Percentiles rank a stretch among this genome's conserved stretches.
Evolutionary conservation across 257 asterid species (phyloP).

Genomic region (Primulina eburnea): DNA sequence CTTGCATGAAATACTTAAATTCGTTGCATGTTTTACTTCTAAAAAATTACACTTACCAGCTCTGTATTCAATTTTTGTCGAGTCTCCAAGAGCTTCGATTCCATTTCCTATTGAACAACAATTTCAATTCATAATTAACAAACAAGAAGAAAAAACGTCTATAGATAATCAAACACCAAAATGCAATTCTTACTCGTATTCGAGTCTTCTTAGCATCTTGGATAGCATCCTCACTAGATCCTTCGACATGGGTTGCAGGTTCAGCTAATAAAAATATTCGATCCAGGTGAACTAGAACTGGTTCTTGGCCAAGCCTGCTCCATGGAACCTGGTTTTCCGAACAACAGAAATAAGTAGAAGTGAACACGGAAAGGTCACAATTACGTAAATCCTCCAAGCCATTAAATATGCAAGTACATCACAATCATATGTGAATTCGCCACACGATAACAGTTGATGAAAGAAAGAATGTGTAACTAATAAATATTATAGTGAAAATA

Average conservation of each 20-base stretch:
- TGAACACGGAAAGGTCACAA: constrained; percentile 11
- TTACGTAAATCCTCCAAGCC: constrained; percentile 3
- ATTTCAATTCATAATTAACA: constrained; percentile 20
- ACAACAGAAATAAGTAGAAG: constrained; percentile 22
- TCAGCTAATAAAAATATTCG: constrained; percentile 88
- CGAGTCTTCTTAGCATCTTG: constrained; percentile 85
- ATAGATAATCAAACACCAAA: constrained; percentile 16
- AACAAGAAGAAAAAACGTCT: constrained; percentile 13
- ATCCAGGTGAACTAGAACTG: constrained; percentile 89
- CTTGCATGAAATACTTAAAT: not conserved
- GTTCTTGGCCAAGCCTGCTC: constrained; percentile 99
- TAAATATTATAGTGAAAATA: not conserved
- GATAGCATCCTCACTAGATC: constrained; percentile 87
- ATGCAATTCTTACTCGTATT: constrained; percentile 60
- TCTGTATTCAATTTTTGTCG: constrained; percentile 59
- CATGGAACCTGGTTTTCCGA: constrained; percentile 83
- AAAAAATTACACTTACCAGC: constrained; percentile 51
- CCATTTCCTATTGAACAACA: constrained; percentile 66
- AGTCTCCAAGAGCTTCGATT: constrained; percentile 83
- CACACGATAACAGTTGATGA: constrained; percentile 4
- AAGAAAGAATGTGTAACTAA: not conserved
- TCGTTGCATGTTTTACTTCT: not conserved
- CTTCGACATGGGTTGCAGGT: constrained; percentile 96
- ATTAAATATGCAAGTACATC: not conserved
- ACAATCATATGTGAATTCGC: constrained; percentile 2